A percentile compares a stretch with the other conserved stretches of the same genome.
Evolutionary conservation across 257 asterid species (phyloP).

Genomic region (Nicotiana knightiana): DNA sequence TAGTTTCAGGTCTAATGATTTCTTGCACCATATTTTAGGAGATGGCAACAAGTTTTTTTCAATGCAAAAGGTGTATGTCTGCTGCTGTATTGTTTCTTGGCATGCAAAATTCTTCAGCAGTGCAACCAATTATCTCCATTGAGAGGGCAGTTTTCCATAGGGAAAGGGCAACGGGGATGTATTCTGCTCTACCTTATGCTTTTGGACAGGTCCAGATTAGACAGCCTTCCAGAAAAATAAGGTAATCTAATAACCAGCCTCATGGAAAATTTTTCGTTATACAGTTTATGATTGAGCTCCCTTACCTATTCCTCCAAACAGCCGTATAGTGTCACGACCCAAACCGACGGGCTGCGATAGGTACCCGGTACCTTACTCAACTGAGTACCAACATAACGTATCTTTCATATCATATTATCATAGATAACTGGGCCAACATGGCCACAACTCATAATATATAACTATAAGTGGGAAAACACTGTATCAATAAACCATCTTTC

Average conservation of each 20-base stretch:
- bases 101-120: conserved; percentile 27
- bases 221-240: too few relatives aligned
- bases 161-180: conserved; percentile 34
- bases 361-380: too few relatives aligned
- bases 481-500: too few relatives aligned
- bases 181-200: conserved; percentile 34
- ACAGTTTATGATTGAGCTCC: conserved; percentile 19
- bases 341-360: too few relatives aligned
- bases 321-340: not conserved
- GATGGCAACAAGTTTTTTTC: conserved; percentile 20
- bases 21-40: conserved; percentile 15
- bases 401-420: too few relatives aligned
- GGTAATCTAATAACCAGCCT: not conserved
- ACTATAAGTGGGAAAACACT: too few relatives aligned
- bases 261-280: not conserved
- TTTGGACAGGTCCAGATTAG: conserved; percentile 18
- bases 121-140: conserved; percentile 27
- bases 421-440: too few relatives aligned
- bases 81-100: conserved; percentile 25
- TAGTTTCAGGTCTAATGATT: not conserved
- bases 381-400: too few relatives aligned
- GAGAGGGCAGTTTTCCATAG: conserved; percentile 34
- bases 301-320: conserved; percentile 11
- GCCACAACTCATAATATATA: too few relatives aligned
- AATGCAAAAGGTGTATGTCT: conserved; percentile 35